Conservation (phyloP, 2,329 filamentous ascomycete species). For the Cephalotrichum gorgonifer region DNA sequence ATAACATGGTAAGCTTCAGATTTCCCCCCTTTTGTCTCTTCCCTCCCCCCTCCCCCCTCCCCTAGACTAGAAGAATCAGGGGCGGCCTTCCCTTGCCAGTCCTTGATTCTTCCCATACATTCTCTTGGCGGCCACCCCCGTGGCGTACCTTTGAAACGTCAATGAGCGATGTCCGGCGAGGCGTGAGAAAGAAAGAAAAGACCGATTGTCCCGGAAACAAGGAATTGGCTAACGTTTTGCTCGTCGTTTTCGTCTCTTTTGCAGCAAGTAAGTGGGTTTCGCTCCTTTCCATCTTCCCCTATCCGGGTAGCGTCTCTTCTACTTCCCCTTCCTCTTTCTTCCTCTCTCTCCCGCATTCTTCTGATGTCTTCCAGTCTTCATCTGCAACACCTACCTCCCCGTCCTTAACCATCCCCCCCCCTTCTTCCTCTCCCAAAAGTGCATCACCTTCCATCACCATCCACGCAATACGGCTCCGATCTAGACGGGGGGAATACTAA, state of each 20-base stretch:
- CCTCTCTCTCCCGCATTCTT: not conserved
- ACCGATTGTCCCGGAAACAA: not conserved
- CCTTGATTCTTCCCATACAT: not conserved
- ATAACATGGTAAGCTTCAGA: slow-evolving; percentile 23
- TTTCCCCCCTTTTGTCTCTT: not conserved
- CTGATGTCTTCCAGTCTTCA: too few species aligned
- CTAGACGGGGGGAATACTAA: too few species aligned
- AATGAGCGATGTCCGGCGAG: too few species aligned
- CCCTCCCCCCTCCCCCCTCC: not conserved
- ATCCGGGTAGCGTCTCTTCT: not conserved
- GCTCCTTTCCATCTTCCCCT: not conserved
- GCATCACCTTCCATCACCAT: too few species aligned
- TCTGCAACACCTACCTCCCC: too few species aligned
- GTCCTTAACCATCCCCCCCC: too few species aligned
- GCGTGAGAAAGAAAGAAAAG: too few species aligned
- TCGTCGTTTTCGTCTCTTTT: slow-evolving; percentile 4
- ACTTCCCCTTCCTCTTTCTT: not conserved
- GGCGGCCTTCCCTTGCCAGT: not conserved
- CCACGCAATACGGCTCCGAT: too few species aligned
- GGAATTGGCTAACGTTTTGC: not conserved
- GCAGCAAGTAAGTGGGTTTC: slow-evolving; percentile 18
- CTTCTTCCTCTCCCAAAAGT: too few species aligned
- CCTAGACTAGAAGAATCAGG: not conserved
- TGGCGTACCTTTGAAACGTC: not conserved
- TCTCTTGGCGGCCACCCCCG: not conserved